Conservation (phyloP, 106 monocot genomes). For the Platanthera guangdongensis region DNA sequence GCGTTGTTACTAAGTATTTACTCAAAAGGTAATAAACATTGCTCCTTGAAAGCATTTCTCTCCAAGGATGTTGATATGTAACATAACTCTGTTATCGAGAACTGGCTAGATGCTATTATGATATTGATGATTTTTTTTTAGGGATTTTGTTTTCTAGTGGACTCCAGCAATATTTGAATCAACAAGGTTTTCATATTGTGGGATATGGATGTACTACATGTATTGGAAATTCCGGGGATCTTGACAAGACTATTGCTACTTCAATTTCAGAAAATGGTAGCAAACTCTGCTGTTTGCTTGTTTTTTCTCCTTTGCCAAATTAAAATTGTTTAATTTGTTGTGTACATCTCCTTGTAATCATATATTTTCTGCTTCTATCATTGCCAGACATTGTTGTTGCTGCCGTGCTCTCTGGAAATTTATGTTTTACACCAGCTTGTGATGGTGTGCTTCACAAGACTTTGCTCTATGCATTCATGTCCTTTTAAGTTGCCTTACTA, state of each 20-base stretch:
- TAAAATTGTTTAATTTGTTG: background rate
- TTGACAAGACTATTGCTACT: no score
- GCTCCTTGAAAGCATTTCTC: background rate
- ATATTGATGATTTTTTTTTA: background rate
- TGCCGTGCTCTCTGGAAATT: constrained; percentile 64
- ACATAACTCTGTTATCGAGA: no score
- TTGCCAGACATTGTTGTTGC: background rate
- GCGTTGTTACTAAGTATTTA: background rate
- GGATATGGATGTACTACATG: constrained; percentile 79
- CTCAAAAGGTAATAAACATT: constrained; percentile 28
- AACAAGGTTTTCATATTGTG: constrained; percentile 65
- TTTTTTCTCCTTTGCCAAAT: background rate
- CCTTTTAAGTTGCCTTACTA: no score
- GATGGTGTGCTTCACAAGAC: no score
- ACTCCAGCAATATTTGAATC: constrained; percentile 58
- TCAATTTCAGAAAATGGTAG: no score
- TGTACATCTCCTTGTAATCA: no score
- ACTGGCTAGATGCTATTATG: no score
- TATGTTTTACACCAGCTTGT: no score
- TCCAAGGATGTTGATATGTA: no score
- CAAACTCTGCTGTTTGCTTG: background rate
- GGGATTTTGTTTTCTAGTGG: constrained; percentile 30
- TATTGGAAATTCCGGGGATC: no score
- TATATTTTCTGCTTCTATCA: no score
- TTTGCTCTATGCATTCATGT: no score